Conservation (phyloP, 2,329 filamentous ascomycete genomes). For the Coniochaeta prunicola region DNA sequence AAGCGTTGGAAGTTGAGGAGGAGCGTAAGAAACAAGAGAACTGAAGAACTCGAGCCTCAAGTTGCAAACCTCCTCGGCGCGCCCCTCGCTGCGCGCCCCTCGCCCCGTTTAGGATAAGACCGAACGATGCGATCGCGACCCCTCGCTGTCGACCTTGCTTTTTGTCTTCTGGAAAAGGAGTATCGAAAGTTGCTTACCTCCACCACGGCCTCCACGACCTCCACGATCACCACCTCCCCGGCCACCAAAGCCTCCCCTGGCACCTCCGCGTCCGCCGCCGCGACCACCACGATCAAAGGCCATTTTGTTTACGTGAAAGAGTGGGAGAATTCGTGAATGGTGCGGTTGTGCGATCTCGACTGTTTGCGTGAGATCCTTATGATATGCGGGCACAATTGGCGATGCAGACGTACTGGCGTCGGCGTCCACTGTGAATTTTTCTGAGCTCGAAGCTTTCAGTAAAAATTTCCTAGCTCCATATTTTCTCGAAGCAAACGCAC, state of each 20-base stretch:
- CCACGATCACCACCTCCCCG: conserved; percentile 24
- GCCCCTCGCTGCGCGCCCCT: neutral
- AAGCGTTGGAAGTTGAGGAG: neutral
- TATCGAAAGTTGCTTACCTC: conserved; percentile 14
- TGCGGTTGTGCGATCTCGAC: conserved; percentile 1
- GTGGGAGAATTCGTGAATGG: neutral
- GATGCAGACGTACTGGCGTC: neutral
- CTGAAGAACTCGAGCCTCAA: neutral
- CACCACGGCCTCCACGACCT: conserved; percentile 19
- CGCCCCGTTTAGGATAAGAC: neutral
- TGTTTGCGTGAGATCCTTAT: neutral
- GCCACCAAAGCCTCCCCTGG: conserved; percentile 25
- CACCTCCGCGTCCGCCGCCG: conserved; percentile 26
- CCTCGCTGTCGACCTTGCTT: neutral
- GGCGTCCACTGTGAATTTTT: neutral
- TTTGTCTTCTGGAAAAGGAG: neutral
- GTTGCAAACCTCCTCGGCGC: neutral
- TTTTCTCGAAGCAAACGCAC: neutral
- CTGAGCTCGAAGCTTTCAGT: conserved; percentile 1
- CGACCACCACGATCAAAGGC: conserved; percentile 34
- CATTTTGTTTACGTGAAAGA: conserved; percentile 20
- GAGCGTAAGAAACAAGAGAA: neutral
- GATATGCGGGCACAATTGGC: neutral
- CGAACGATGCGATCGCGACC: neutral
- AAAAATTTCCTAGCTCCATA: conserved; percentile 3